Base-by-base conservation (phyloP, 495 filamentous ascomycete genomes). In the Platismatia glauca region DNA sequence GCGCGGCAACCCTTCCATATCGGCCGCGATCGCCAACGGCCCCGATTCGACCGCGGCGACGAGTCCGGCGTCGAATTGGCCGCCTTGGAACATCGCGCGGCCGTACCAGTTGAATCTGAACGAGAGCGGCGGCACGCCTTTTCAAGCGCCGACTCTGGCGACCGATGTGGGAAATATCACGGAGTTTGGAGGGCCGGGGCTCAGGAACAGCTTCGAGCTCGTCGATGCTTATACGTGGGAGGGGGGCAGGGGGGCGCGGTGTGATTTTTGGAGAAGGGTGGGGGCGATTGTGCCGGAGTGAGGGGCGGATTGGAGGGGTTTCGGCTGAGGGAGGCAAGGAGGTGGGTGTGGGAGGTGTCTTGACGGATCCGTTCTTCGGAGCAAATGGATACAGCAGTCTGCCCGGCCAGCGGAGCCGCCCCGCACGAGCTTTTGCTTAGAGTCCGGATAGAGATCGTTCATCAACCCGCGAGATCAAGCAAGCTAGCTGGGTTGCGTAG, bases 231-330 rank as follows among this genome's bases (percentile, higher is more conserved):
- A 73, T 44, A 62, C 70, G 1, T 86, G 83, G 83, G 83, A 87
- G 64, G 82, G 78, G 2, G 79, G 79, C 1, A 74, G 83, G n/a
- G 82, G 83, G 3, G 60, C 63, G 27, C 69, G 84, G 27, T 86
- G 83, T 68, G 74, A 77, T 41, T 83, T 84, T 63, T 86, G 81
- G 83, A 77, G 73, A 58, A 73, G 72, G 43, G 69, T 84, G 39
- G 77, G 71, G 15, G 69, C 52, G 43, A 72, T 71, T 46, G 73
- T 81, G 18, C 76, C 78, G 0, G 75, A 70, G 55, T 77, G 65
- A 55, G 59, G n/a, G n/a, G n/a, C n/a, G n/a, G n/a, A n/a, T n/a
- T n/a, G n/a, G n/a, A n/a, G n/a, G n/a, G n/a, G n/a, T n/a, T n/a
- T n/a, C n/a, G n/a, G n/a, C n/a, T n/a, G n/a, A n/a, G n/a, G n/a